Base-by-base conservation (phyloP, 2,329 filamentous ascomycete genomes). In the Fusarium scirpi region DNA sequence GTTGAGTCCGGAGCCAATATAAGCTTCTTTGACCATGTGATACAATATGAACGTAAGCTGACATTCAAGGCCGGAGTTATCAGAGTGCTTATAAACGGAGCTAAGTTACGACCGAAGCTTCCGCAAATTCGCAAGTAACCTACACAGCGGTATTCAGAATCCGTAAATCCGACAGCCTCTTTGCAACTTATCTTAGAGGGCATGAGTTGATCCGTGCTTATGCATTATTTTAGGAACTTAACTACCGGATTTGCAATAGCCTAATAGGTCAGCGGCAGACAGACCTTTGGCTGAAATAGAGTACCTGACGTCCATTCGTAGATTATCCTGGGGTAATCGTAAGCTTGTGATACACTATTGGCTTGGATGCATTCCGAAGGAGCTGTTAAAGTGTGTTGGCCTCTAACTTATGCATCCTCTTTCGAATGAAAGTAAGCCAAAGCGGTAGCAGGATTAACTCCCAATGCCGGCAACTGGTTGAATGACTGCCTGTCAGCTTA, bases 401-500 rank as follows among this genome's bases (percentile, higher is more conserved):
- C 2, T 38, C 32, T 16, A 38, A n/a, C 0, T 38, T 38, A n/a
- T 38, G 32, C 32, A 5, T 10, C 8, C 16, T 11, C 9, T 3
- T 34, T 11, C 11, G 34, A 9, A 38, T 38, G 18, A n/a, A n/a
- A 38, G 34, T 9, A 38, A 6, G 32, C 34, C 34, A 38, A 38
- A 38, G 3, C 1, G 16, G 10, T 38, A 10, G 18, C 18, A 18
- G 13, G 13, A 15, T 32, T 6, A 11, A 38, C 8, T 3, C 5
- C 16, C 16, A 18, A 10, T 38, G 32, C 32, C 41, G 41, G 8
- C 13, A 16, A 20, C 12, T 27, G 8, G 8, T 15, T 20, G 8
- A 22, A 20, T 43, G n/a, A 45, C 15, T 7, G 15, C 9, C 43
- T n/a, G 58, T 64, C 48, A 64, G 61, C 58, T 64, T 63, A 64